These are phyloP conservation scores for Gossypioides kirkii DNA, from an alignment of 345 rosid genomes.

Conservation along the genomic window DNA sequence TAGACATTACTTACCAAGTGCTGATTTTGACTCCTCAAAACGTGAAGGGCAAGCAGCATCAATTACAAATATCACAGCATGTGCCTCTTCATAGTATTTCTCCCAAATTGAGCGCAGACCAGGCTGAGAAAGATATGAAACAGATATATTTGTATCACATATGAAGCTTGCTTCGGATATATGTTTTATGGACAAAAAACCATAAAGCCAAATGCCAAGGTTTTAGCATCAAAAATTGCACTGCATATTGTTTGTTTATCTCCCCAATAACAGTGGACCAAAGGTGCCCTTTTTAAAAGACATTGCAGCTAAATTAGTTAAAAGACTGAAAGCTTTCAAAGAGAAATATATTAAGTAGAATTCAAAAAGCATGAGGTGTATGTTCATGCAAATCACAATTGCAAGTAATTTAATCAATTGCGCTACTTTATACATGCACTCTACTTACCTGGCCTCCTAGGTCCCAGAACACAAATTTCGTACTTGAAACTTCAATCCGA, in stretches of 20 bases:
- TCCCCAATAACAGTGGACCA: background rate
- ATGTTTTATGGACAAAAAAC: background rate
- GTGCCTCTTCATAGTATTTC: constrained; percentile 98
- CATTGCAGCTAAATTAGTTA: background rate
- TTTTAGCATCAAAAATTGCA: background rate
- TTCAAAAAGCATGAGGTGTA: background rate
- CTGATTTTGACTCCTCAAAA: constrained; percentile 93
- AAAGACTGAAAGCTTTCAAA: background rate
- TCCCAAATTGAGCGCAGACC: constrained; percentile 99
- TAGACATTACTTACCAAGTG: constrained; percentile 48
- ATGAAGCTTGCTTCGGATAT: background rate
- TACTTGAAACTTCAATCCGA: constrained; percentile 67
- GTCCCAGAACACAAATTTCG: constrained; percentile 95
- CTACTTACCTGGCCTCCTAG: constrained; percentile 87
- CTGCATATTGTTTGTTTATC: background rate
- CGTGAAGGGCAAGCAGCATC: constrained; percentile 90
- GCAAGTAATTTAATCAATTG: background rate
- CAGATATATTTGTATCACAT: background rate
- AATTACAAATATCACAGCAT: constrained; percentile 79
- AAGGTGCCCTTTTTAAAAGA: background rate
- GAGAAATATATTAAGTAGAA: background rate
- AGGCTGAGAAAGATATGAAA: constrained; percentile 39
- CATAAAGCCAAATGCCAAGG: background rate
- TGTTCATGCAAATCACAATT: background rate
- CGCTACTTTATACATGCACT: background rate